Evolutionary conservation across 352 stramenopile species (phyloP), one percentile per base, ranked within the genome.

Genomic region (Pythium rishiriense): DNA sequence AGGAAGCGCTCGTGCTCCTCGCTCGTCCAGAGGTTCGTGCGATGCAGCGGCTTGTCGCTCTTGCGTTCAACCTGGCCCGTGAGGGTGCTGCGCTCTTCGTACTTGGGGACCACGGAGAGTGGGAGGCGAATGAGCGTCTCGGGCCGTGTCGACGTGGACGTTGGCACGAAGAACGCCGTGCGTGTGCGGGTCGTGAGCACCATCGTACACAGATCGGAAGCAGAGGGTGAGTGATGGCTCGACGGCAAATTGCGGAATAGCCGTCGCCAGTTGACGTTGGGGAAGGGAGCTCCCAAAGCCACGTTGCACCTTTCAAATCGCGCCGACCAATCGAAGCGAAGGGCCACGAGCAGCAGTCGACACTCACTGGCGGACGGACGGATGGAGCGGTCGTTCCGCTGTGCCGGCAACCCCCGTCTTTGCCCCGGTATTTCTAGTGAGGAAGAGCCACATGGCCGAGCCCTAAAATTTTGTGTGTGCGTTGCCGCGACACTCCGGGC

Each of bases 1-100:
- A 89, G 63, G 65, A 89, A 89, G 3, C 77, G 76, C 41, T 87
- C 69, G 69, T 90, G 81, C 60, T 87, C 78, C 7, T 64, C 51
- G 31, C 31, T 43, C 3, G 26, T 62, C 49, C 58, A 66, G 25
- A 64, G 33, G 35, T 64, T 64, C 0, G 57, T 35, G 45, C 57
- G 57, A 15, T 43, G 33, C 15, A 41, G 29, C 14, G 28, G 48
- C 29, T 41, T 55, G 48, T 24, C 8, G 26, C 25, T 31, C 48
- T 19, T 28, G 19, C 25, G 17, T 5, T 42, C 17, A 5, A 55
- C 9, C 28, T 55, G 15, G 17, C 48, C 48, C 12, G 48, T 55
- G 28, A 43, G 15, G 5, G 31, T 19, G 48, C 48, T 39, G 6
- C 29, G 50, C 2, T 7, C 35, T 22, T 65, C 47, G 29, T 58